Base-by-base conservation (phyloP, 2,329 filamentous ascomycete species). In the Colletotrichum sp. region DNA sequence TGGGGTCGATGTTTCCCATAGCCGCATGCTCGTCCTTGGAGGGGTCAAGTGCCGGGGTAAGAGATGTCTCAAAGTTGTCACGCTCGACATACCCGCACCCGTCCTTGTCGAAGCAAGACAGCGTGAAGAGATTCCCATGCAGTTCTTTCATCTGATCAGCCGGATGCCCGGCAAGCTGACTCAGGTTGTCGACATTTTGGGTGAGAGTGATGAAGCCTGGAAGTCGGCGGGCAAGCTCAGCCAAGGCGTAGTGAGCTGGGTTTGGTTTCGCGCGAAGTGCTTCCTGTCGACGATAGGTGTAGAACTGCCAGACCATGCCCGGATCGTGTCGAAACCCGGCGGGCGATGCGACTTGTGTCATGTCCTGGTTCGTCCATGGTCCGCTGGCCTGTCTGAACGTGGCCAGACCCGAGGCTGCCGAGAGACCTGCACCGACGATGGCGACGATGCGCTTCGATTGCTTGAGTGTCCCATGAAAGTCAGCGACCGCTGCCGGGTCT, bases 241-340 rank as follows among this genome's bases (percentile, higher is more conserved):
- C 92, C 13, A 94, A 86, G 4, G 92, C 93, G 78, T 90, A 90
- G 79, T 94, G 93, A 0, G 92, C 93, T 21, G 86, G 85, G 78
- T 94, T 95, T 0, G 93, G 93, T 67, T 90, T 85, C 6, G 89
- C 92, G 57, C 89, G 85, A 34, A 94, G 85, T 0, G 93, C 91
- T 89, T 92, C 93, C 79, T 93, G 92, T 44, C 92, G 85, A 55
- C 92, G 85, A 81, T 92, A 92, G 80, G 86, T 90, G 85, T 94
- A 94, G 82, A 94, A 94, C 78, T 94, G 92, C 93, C 93, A 94
- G n/a, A 94, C 92, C 6, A 94, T 85, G 5, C 87, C 91, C 2
- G 93, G 92, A 77, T 93, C 87, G 15, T 81, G 81, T 18, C 86
- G 81, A 80, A 94, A 94, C 3, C 92, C 92, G 69, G 89, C 87